Evolutionary conservation across 768 basidiomycete genomes (phyloP).

Genomic region (Grammothele lineata): DNA sequence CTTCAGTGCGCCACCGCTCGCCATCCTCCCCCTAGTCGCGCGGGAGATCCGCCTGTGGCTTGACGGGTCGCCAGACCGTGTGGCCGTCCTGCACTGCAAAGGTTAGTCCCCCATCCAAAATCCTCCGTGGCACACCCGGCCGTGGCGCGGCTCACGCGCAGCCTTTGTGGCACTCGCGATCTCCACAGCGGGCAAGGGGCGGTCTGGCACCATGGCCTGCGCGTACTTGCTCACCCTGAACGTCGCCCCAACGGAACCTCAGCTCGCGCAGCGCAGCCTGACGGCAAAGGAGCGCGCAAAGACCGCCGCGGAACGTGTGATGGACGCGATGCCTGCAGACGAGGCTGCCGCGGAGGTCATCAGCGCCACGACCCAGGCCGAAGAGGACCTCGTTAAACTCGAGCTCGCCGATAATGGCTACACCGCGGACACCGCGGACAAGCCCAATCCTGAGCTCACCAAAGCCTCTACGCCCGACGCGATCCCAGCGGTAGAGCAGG

Average conservation of each 20-base stretch:
- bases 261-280: constrained; percentile 40
- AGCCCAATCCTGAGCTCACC: too few species aligned
- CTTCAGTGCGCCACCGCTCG: constrained; percentile 69
- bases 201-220: constrained; percentile 84
- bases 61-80: constrained; percentile 54
- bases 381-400: constrained; percentile 17
- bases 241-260: constrained; percentile 42
- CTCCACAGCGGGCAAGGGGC: constrained; percentile 66
- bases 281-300: constrained; percentile 45
- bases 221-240: constrained; percentile 69
- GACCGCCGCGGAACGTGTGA: constrained; percentile 43
- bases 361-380: constrained; percentile 1
- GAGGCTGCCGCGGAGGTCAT: constrained; percentile 19
- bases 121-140: too few species aligned
- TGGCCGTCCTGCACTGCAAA: constrained; percentile 87
- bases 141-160: background rate
- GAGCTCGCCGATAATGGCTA: constrained; percentile 7
- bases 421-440: background rate
- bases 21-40: constrained; percentile 66
- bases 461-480: too few species aligned
- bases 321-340: constrained; percentile 45
- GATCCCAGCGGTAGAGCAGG: background rate
- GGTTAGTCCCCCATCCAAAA: constrained; percentile 43
- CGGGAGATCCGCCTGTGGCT: constrained; percentile 77
- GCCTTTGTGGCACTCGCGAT: constrained; percentile 4